A percentile compares a stretch with the other conserved stretches of the same genome.
Conservation (phyloP, 2,329 filamentous ascomycete species). For the Hypoxylon sp. region DNA sequence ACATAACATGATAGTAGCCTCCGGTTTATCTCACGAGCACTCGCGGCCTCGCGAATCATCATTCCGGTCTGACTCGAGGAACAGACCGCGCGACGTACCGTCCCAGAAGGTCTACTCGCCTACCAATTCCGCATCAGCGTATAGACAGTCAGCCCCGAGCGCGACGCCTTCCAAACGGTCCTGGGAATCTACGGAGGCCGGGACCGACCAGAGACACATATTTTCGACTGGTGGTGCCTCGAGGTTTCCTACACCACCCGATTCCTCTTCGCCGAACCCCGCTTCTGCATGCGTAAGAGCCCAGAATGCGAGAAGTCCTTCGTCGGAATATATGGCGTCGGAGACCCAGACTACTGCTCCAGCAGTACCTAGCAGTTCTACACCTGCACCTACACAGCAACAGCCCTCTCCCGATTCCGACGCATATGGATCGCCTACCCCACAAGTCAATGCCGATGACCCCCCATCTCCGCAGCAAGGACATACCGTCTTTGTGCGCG, state of each 20-base stretch:
- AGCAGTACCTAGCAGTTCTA: constrained; percentile 46
- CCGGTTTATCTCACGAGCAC: constrained; percentile 63
- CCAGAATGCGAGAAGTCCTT: constrained; percentile 60
- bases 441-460: constrained; percentile 53
- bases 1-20: constrained; percentile 76
- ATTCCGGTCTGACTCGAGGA: constrained; percentile 58
- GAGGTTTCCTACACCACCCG: constrained; percentile 68
- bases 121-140: constrained; percentile 38
- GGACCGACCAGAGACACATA: constrained; percentile 46
- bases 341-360: constrained; percentile 52
- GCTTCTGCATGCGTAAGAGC: constrained; percentile 56
- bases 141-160: constrained; percentile 46
- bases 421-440: constrained; percentile 46
- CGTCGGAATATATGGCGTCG: constrained; percentile 66
- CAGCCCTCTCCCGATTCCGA: constrained; percentile 53
- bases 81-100: constrained; percentile 50
- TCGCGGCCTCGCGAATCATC: constrained; percentile 63
- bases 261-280: constrained; percentile 66
- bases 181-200: constrained; percentile 51
- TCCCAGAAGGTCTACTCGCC: constrained; percentile 50
- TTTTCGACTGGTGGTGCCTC: constrained; percentile 61
- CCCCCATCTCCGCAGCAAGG: constrained; percentile 60
- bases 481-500: constrained; percentile 82
- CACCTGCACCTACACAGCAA: constrained; percentile 49
- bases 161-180: constrained; percentile 52